Percentiles rank a stretch among this genome's conserved stretches.
Conservation (phyloP, 371 early-diverging fungal genomes). For the Zychaea mexicana region DNA sequence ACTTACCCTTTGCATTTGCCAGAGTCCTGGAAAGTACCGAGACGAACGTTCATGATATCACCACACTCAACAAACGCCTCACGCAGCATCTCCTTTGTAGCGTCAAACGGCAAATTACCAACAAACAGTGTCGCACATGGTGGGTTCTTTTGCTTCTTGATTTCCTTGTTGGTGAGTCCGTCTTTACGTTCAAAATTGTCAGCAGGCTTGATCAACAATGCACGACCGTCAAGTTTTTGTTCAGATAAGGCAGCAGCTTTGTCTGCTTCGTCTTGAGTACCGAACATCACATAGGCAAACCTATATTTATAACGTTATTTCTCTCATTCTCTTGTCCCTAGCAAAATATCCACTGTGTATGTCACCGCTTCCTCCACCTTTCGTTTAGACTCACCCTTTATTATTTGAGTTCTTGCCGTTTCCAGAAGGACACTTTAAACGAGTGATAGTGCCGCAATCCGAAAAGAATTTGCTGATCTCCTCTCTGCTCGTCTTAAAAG, state of each 20-base stretch:
- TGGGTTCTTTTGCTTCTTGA: constrained; percentile 29
- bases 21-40: constrained; percentile 76
- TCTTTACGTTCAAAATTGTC: constrained; percentile 61
- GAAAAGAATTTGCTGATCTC: constrained; percentile 60
- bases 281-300: constrained; percentile 25
- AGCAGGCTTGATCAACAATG: constrained; percentile 69
- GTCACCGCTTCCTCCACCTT: no score
- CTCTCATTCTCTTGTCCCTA: not conserved
- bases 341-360: not conserved
- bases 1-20: constrained; percentile 14
- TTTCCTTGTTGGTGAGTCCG: constrained; percentile 41
- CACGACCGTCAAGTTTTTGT: constrained; percentile 58
- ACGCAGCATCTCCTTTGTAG: constrained; percentile 63
- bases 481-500: constrained; percentile 59
- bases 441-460: constrained; percentile 64
- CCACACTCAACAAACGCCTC: constrained; percentile 66
- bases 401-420: constrained; percentile 54
- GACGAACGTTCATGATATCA: constrained; percentile 64
- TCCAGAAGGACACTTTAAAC: constrained; percentile 67
- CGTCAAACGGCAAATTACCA: constrained; percentile 78
- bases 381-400: constrained; percentile 70
- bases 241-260: constrained; percentile 67
- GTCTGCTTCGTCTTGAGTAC: constrained; percentile 42
- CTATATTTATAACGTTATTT: not conserved
- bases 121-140: constrained; percentile 81